phyloP scores from a whole-genome alignment of 2,329 filamentous ascomycete genomes.

The Cladosporium sp. region DNA sequence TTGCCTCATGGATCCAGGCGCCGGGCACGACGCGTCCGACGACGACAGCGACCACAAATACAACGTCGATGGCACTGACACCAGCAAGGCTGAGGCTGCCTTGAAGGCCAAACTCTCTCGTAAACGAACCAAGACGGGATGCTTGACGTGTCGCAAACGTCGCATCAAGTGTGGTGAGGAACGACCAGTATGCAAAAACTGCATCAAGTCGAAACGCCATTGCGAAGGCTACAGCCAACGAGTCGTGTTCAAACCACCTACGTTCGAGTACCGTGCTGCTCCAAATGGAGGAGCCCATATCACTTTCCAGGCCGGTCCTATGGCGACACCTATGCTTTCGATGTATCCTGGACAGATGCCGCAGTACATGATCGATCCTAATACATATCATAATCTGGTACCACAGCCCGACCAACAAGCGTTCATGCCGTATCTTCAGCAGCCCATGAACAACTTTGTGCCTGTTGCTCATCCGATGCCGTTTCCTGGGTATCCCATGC shows the following conservation, averaged over 20 bases:
- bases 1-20: neutral
- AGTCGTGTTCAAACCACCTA: constrained; percentile 72
- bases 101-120: constrained; percentile 29
- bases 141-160: constrained; percentile 86
- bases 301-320: constrained; percentile 30
- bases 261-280: constrained; percentile 54
- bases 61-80: constrained; percentile 18
- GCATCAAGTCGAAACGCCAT: constrained; percentile 76
- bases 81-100: constrained; percentile 25
- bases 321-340: constrained; percentile 12
- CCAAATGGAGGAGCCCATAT: constrained; percentile 38
- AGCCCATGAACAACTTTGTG: neutral
- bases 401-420: neutral
- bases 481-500: constrained; percentile 1
- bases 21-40: constrained; percentile 4
- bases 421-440: constrained; percentile 9
- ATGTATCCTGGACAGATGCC: constrained; percentile 8
- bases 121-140: constrained; percentile 87
- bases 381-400: neutral
- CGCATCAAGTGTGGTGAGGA: constrained; percentile 97
- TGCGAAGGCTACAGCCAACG: constrained; percentile 82
- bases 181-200: constrained; percentile 75
- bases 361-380: constrained; percentile 10
- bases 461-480: constrained; percentile 1
- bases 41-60: constrained; percentile 6